A percentile compares a stretch with the other conserved stretches of the same genome.
These are phyloP conservation scores for Cyberlindnera xylosilytica DNA, from an alignment of 805 yeast species.

Conservation along the genomic window DNA sequence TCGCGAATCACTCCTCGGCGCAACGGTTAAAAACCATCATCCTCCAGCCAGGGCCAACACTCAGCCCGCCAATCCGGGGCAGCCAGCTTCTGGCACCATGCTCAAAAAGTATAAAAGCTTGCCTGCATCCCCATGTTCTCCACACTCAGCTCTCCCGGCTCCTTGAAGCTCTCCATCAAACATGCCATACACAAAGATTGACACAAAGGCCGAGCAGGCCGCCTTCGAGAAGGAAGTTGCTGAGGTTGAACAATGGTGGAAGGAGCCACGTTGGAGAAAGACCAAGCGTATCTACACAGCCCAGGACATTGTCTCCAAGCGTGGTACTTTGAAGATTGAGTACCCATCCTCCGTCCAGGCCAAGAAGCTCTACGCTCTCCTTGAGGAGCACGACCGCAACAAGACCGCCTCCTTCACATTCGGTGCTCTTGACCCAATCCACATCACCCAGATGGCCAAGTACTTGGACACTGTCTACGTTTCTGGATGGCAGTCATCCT, in stretches of 20 bases:
- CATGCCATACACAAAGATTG: constrained; percentile 21
- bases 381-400: constrained; percentile 67
- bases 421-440: constrained; percentile 96
- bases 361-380: constrained; percentile 69
- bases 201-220: constrained; percentile 22
- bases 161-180: no score
- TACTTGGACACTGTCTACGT: constrained; percentile 90
- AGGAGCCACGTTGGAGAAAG: constrained; percentile 84
- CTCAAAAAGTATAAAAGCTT: not conserved
- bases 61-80: constrained; percentile 4
- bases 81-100: not conserved
- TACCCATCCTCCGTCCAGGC: constrained; percentile 81
- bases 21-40: not conserved
- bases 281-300: constrained; percentile 88
- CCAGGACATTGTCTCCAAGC: constrained; percentile 83
- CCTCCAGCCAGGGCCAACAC: no score
- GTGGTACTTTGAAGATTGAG: constrained; percentile 71
- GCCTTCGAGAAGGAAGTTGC: constrained; percentile 48
- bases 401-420: constrained; percentile 83
- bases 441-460: constrained; percentile 95
- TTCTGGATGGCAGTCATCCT: constrained; percentile 98
- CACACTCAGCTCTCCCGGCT: no score
- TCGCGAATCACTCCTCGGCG: not conserved
- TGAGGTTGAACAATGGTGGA: constrained; percentile 87
- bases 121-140: not conserved